Conservation (phyloP, 2,329 filamentous ascomycete genomes). For the Pyricularia pennisetigena region DNA sequence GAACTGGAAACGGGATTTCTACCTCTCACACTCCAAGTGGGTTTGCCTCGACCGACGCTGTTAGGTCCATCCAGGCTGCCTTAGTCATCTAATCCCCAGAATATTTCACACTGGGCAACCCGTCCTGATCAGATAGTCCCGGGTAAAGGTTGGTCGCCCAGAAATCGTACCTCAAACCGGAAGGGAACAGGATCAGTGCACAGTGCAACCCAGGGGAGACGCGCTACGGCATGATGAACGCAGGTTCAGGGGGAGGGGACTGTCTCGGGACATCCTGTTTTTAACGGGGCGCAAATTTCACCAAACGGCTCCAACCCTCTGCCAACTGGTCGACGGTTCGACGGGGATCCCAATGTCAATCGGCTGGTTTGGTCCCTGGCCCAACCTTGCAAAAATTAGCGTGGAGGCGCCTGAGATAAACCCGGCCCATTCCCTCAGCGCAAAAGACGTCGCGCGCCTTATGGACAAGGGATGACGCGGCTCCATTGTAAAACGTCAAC, state of each 20-base stretch:
- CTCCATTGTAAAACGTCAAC: background rate
- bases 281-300: background rate
- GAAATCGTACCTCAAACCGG: background rate
- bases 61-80: background rate
- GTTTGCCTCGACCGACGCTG: background rate
- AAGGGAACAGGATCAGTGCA: background rate
- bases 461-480: background rate
- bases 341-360: background rate
- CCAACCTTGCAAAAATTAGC: background rate
- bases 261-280: background rate
- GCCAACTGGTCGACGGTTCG: background rate
- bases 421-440: background rate
- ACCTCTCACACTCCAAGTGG: background rate
- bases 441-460: background rate
- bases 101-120: background rate
- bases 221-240: background rate
- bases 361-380: background rate
- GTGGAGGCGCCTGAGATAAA: background rate
- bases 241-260: background rate
- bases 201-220: background rate
- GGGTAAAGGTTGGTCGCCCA: background rate
- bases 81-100: background rate
- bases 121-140: background rate
- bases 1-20: background rate
- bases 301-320: background rate